Evolutionary conservation across 352 stramenopile genomes (phyloP).

Genomic region (Phytophthora podocarpi): DNA sequence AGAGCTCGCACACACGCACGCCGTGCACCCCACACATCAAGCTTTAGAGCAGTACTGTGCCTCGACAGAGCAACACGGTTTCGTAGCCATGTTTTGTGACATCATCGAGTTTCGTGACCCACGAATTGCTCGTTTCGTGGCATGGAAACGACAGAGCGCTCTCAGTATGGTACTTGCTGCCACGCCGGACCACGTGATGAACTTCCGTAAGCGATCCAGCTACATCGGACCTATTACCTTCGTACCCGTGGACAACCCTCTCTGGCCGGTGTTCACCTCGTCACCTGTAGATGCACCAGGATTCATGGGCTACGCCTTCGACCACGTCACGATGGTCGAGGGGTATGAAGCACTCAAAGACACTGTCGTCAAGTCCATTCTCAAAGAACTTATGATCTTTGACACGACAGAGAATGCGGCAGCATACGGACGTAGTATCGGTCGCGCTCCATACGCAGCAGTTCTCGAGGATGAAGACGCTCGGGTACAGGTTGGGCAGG

Average conservation of each 20-base stretch:
- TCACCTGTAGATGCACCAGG: conserved; percentile 42
- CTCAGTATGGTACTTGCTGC: conserved; percentile 68
- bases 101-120: conserved; percentile 71
- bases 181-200: conserved; percentile 62
- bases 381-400: conserved; percentile 81
- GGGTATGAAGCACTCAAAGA: conserved; percentile 67
- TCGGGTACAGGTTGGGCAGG: conserved; percentile 9
- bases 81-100: conserved; percentile 83
- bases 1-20: conserved; percentile 55
- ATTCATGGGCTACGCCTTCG: conserved; percentile 79
- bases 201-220: conserved; percentile 56
- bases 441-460: conserved; percentile 45
- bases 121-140: conserved; percentile 60
- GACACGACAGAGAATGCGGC: conserved; percentile 54
- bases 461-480: conserved; percentile 44
- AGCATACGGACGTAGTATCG: conserved; percentile 47
- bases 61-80: conserved; percentile 56
- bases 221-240: conserved; percentile 69
- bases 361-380: conserved; percentile 73
- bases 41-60: conserved; percentile 64
- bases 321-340: conserved; percentile 59
- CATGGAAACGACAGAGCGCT: conserved; percentile 55
- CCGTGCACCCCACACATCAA: conserved; percentile 39
- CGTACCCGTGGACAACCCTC: conserved; percentile 68
- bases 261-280: conserved; percentile 67